A percentile compares a stretch with the other conserved stretches of the same genome.
Evolutionary conservation across 495 filamentous ascomycete species (phyloP).

Genomic region (Durotheca rogersii): DNA sequence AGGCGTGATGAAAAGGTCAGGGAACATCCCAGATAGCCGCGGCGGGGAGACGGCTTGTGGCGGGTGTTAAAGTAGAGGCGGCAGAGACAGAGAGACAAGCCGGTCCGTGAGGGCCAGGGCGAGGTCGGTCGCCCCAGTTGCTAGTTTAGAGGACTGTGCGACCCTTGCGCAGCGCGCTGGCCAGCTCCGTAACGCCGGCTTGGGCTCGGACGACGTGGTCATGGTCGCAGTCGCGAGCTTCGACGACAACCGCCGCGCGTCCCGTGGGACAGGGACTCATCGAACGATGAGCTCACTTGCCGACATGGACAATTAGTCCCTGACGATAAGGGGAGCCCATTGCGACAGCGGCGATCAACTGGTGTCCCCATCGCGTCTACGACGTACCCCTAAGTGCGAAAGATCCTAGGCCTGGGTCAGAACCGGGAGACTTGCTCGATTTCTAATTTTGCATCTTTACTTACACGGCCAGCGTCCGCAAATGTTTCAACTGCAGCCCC

Average conservation of each 20-base stretch:
- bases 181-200: slow-evolving; percentile 23
- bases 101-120: slow-evolving; percentile 1
- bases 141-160: slow-evolving; percentile 8
- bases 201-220: too few relatives aligned
- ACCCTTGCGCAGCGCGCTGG: slow-evolving; percentile 20
- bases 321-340: slow-evolving; percentile 6
- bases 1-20: background rate
- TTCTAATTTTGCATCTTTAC: slow-evolving; percentile 23
- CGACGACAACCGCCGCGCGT: slow-evolving; percentile 15
- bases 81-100: background rate
- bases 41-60: background rate
- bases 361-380: slow-evolving; percentile 15
- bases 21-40: background rate
- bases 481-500: slow-evolving; percentile 12
- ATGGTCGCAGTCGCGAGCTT: slow-evolving; percentile 15
- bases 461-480: slow-evolving; percentile 7
- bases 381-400: too few relatives aligned
- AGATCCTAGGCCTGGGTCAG: slow-evolving; percentile 1
- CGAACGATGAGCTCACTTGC: background rate
- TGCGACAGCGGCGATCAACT: slow-evolving; percentile 13
- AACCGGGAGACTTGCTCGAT: background rate
- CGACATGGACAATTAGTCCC: slow-evolving; percentile 4
- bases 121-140: slow-evolving; percentile 2
- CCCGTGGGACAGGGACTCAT: background rate
- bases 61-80: background rate